These are phyloP conservation scores for Rhynchosporium agropyri DNA, from an alignment of 2,329 filamentous ascomycete genomes.

Conservation along the genomic window DNA sequence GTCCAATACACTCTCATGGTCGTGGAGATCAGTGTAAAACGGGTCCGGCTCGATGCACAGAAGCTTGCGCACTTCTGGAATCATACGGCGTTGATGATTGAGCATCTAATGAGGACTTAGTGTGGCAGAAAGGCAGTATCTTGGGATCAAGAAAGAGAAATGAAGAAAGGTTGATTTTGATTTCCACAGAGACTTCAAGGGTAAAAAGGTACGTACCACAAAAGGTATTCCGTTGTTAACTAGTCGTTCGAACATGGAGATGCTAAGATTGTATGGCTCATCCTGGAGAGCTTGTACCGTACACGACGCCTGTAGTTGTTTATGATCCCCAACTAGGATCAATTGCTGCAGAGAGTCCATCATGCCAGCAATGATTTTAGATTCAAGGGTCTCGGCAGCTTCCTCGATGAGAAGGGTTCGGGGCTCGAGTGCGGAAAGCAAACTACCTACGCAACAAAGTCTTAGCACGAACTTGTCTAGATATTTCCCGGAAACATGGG, in stretches of 20 bases:
- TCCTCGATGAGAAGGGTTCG: conserved; percentile 69
- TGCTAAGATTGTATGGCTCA: conserved; percentile 60
- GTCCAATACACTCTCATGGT: conserved; percentile 59
- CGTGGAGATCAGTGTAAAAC: conserved; percentile 61
- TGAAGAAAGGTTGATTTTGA: too few species aligned
- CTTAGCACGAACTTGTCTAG: too few species aligned
- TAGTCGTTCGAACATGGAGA: conserved; percentile 71
- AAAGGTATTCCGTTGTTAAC: conserved; percentile 58
- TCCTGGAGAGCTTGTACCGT: conserved; percentile 56
- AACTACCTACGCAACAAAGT: conserved; percentile 38
- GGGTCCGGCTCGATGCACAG: conserved; percentile 49
- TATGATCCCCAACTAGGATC: conserved; percentile 70
- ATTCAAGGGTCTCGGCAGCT: conserved; percentile 62
- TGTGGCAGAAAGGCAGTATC: too few species aligned
- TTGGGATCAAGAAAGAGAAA: too few species aligned
- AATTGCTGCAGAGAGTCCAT: conserved; percentile 65
- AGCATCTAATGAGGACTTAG: conserved; percentile 46
- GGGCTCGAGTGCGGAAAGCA: conserved; percentile 63
- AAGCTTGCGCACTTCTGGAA: conserved; percentile 65
- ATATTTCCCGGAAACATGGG: too few species aligned
- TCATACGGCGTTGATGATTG: conserved; percentile 66
- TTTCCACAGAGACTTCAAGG: too few species aligned
- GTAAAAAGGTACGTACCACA: conserved; percentile 39
- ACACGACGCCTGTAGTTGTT: conserved; percentile 66
- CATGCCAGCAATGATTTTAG: conserved; percentile 60